Evolutionary conservation across 352 stramenopile species (phyloP).

Genomic region (Pythium scleroteichum): DNA sequence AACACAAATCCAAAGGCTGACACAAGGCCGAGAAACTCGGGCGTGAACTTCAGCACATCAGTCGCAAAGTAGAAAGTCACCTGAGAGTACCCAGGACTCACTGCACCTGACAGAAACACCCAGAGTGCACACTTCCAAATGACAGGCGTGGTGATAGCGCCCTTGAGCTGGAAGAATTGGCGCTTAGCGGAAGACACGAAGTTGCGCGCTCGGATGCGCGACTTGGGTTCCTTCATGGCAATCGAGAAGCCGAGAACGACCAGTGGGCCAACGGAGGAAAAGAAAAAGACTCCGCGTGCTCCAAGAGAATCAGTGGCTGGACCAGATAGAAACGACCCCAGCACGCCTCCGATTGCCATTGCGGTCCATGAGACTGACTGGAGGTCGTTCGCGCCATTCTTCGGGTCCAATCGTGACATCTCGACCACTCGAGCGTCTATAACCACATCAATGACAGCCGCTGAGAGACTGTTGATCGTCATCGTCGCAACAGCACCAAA

Average conservation of each 20-base stretch:
- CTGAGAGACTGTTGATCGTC: slow-evolving; percentile 84
- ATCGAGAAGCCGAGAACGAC: slow-evolving; percentile 89
- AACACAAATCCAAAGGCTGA: slow-evolving; percentile 76
- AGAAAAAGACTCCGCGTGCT: slow-evolving; percentile 91
- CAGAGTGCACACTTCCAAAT: slow-evolving; percentile 97
- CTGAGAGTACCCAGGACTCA: slow-evolving; percentile 92
- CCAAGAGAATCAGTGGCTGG: slow-evolving; percentile 90
- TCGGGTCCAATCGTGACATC: slow-evolving; percentile 86
- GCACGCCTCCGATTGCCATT: slow-evolving; percentile 90
- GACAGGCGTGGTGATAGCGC: slow-evolving; percentile 81
- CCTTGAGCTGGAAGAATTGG: slow-evolving; percentile 66
- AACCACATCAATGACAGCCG: slow-evolving; percentile 95
- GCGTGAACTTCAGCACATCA: slow-evolving; percentile 93
- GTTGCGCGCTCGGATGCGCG: slow-evolving; percentile 40
- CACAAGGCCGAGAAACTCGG: slow-evolving; percentile 94
- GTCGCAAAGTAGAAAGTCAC: slow-evolving; percentile 97
- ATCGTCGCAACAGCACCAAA: slow-evolving; percentile 58
- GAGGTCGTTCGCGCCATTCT: slow-evolving; percentile 90
- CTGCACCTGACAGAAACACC: slow-evolving; percentile 94
- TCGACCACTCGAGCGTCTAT: slow-evolving; percentile 96
- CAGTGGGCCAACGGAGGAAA: slow-evolving; percentile 89
- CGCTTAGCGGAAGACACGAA: slow-evolving; percentile 53
- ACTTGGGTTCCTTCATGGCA: slow-evolving; percentile 85
- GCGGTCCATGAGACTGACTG: slow-evolving; percentile 95
- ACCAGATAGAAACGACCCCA: slow-evolving; percentile 92